These are phyloP conservation scores for Fusarium sp. DNA, from an alignment of 2,329 filamentous ascomycete genomes.

Conservation along the genomic window DNA sequence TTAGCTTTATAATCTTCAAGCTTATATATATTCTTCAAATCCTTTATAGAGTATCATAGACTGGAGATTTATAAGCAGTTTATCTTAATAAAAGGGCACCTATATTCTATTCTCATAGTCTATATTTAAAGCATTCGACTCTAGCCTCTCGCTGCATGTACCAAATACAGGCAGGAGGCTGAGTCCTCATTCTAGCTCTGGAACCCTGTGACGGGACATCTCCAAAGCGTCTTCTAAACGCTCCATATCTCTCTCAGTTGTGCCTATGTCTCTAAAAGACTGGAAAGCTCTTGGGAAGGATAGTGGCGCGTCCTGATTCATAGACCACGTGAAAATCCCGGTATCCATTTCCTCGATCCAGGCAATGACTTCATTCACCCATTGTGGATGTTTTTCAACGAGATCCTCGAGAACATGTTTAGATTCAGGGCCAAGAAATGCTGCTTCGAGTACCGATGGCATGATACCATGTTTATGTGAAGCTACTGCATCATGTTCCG, in stretches of 20 bases:
- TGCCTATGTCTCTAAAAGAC: not conserved
- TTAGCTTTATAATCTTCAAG: too few relatives aligned
- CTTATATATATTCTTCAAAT: too few relatives aligned
- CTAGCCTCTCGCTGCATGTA: too few relatives aligned
- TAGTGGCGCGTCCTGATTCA: not conserved
- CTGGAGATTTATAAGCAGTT: too few relatives aligned
- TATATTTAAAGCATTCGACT: too few relatives aligned
- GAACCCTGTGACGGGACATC: not conserved
- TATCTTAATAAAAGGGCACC: too few relatives aligned
- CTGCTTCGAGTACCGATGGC: not conserved
- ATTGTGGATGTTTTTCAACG: not conserved
- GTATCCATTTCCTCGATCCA: not conserved
- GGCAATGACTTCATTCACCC: accelerated
- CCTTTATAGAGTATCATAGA: too few relatives aligned
- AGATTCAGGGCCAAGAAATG: not conserved
- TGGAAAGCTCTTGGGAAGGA: not conserved
- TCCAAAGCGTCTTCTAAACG: accelerated
- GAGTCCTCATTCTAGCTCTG: not conserved
- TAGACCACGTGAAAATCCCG: not conserved
- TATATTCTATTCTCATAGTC: too few relatives aligned
- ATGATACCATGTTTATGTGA: not conserved
- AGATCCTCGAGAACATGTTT: not conserved
- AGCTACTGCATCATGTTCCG: too few relatives aligned
- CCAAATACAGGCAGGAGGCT: not conserved
- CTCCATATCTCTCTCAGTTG: accelerated